These are phyloP conservation scores for Suillus weaverae DNA, from an alignment of 768 basidiomycete genomes.

Conservation along the genomic window DNA sequence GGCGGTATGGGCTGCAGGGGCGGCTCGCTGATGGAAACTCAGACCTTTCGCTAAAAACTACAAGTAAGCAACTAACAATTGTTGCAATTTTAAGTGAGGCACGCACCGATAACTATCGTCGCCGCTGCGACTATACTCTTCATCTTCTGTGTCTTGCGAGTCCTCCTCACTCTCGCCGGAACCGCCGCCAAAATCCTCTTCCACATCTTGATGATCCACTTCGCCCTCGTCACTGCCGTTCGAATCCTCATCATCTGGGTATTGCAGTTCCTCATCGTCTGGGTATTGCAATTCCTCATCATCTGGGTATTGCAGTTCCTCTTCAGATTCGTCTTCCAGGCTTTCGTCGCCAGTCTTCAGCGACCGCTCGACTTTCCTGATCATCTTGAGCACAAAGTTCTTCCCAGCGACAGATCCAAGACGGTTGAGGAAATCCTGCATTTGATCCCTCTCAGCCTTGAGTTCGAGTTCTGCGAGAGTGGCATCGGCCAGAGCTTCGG, in stretches of 20 bases:
- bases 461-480: conserved; percentile 29
- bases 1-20: background rate
- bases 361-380: conserved; percentile 19
- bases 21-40: background rate
- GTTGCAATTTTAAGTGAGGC: background rate
- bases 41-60: background rate
- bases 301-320: too few species aligned
- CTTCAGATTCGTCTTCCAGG: too few species aligned
- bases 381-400: conserved; percentile 28
- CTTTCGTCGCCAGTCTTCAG: conserved; percentile 4
- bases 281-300: too few species aligned
- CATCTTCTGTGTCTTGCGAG: background rate
- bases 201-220: background rate
- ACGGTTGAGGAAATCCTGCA: conserved; percentile 26
- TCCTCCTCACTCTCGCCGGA: background rate
- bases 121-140: background rate
- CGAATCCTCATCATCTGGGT: background rate
- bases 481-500: conserved; percentile 25
- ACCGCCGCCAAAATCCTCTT: background rate
- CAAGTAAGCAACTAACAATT: background rate
- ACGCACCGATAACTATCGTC: background rate
- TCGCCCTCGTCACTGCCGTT: conserved; percentile 7
- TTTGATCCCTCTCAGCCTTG: conserved; percentile 20
- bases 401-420: conserved; percentile 26
- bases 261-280: background rate